These are phyloP conservation scores for Rhizophora apiculata DNA, from an alignment of 345 rosid species.

Conservation along the genomic window DNA sequence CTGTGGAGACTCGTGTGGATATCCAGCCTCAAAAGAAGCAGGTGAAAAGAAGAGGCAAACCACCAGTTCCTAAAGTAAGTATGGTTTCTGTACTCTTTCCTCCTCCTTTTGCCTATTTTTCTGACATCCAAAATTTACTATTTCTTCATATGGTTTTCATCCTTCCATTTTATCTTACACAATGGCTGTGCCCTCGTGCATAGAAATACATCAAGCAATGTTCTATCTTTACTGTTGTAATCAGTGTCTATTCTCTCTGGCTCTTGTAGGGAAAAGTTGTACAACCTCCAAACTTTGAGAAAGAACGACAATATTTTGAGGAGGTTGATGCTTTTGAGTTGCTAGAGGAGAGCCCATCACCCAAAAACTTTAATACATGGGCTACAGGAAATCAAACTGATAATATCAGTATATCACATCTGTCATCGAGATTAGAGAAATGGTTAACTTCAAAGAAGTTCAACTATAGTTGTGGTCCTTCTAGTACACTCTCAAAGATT, in stretches of 20 bases:
- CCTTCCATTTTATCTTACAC: neutral
- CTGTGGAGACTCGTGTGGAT: conserved; percentile 51
- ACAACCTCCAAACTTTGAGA: conserved; percentile 53
- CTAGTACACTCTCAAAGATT: conserved; percentile 76
- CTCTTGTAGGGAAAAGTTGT: conserved; percentile 49
- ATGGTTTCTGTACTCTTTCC: neutral
- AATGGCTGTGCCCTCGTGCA: too few species aligned
- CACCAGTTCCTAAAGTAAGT: conserved; percentile 64
- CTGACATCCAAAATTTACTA: neutral
- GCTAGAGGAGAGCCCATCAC: conserved; percentile 98
- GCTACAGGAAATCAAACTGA: conserved; percentile 44
- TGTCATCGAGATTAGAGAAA: conserved; percentile 69
- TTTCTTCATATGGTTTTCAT: neutral
- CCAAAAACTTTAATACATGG: conserved; percentile 71
- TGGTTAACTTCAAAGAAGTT: conserved; percentile 68
- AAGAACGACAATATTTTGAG: conserved; percentile 68
- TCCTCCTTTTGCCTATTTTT: neutral
- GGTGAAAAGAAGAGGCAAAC: conserved; percentile 56
- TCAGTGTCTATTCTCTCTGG: conserved; percentile 3
- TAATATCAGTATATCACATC: conserved; percentile 36
- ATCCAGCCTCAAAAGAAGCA: conserved; percentile 49
- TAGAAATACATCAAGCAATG: neutral
- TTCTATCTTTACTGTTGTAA: neutral
- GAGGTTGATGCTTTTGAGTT: conserved; percentile 93
- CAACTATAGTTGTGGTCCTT: conserved; percentile 49